phyloP scores from a whole-genome alignment of 2,329 filamentous ascomycete species.

The Fusarium sp. region DNA sequence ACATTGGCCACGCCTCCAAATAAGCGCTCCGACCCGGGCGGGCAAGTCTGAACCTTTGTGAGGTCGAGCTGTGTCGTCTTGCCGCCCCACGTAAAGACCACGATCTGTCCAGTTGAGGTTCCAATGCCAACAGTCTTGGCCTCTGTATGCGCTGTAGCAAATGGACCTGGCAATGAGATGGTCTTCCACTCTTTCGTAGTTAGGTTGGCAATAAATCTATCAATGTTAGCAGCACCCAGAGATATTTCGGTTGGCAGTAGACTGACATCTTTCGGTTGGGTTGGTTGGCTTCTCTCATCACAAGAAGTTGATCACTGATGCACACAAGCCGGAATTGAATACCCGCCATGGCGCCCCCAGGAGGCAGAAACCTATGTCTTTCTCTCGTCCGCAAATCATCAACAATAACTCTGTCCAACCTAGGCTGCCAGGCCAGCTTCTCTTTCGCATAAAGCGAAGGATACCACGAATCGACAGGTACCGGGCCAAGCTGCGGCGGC shows the following conservation, averaged over 20 bases:
- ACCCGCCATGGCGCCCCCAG: constrained; percentile 30
- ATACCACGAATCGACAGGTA: background rate
- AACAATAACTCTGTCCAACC: constrained; percentile 33
- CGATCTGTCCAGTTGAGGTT: constrained; percentile 32
- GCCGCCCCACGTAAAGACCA: constrained; percentile 40
- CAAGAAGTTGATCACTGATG: constrained; percentile 37
- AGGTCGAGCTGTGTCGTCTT: constrained; percentile 30
- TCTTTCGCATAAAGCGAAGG: constrained; percentile 39
- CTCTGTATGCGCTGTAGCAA: constrained; percentile 30
- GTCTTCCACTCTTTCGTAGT: constrained; percentile 26
- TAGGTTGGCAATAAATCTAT: constrained; percentile 41
- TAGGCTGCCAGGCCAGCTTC: constrained; percentile 46
- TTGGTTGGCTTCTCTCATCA: constrained; percentile 11
- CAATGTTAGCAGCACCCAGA: background rate
- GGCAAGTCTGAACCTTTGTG: background rate
- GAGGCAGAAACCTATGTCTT: constrained; percentile 36
- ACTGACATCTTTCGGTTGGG: background rate
- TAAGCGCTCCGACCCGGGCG: background rate
- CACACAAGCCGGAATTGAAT: constrained; percentile 26
- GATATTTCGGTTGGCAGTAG: background rate
- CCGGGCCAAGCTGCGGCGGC: background rate
- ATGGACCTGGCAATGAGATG: constrained; percentile 33
- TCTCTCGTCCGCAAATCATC: constrained; percentile 38
- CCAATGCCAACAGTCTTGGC: constrained; percentile 35
- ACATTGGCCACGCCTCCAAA: constrained; percentile 32